phyloP scores from a whole-genome alignment of 108 stramenopile genomes.

The Nitzschia palea region DNA sequence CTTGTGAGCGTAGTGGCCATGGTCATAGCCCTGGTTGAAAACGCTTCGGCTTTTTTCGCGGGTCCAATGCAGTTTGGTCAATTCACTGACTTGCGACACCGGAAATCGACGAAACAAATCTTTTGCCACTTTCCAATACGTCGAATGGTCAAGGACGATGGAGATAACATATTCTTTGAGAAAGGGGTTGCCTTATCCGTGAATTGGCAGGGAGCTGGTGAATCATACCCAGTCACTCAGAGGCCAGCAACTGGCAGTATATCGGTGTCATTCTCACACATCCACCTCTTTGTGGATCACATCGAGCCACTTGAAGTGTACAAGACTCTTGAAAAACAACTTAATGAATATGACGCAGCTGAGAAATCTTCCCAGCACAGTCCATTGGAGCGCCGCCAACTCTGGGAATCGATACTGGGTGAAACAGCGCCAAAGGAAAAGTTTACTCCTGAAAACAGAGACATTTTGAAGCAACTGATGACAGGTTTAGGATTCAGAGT shows the following conservation, averaged over 20 bases:
- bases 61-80: no score
- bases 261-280: constrained; percentile 56
- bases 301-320: constrained; percentile 52
- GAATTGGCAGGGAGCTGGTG: no score
- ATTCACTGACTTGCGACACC: no score
- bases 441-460: constrained; percentile 60
- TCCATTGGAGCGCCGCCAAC: not conserved
- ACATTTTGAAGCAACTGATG: constrained; percentile 78
- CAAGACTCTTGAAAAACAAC: constrained; percentile 54
- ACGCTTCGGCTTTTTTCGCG: no score
- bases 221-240: no score
- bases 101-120: no score
- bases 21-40: no score
- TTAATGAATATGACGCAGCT: constrained; percentile 40
- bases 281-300: constrained; percentile 72
- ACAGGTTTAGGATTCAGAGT: constrained; percentile 80
- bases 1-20: no score
- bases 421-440: not conserved
- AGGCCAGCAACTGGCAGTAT: not conserved
- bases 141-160: no score
- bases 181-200: no score
- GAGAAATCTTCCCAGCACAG: not conserved
- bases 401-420: constrained; percentile 11
- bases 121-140: no score
- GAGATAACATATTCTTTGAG: no score